Evolutionary conservation across 2,329 filamentous ascomycete species (phyloP), one percentile per base, ranked within the genome.

Genomic region (Elsinoe perseae): DNA sequence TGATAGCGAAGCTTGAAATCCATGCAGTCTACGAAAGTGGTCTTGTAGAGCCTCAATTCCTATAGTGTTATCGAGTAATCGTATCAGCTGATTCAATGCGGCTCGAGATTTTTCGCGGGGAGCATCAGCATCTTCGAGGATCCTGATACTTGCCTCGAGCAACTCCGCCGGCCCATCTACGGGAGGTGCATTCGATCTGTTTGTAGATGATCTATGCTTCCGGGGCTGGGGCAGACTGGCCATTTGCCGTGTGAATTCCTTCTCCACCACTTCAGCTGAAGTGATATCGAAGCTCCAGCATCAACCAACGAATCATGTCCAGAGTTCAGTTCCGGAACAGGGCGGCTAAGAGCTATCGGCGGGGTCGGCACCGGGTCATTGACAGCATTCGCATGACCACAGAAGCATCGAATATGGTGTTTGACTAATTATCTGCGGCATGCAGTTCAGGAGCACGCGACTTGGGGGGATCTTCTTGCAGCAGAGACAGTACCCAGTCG

Each of bases 11-110:
- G 79, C 78, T 64, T 89, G 82, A 69, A 95, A 95, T 64, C 91
- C 91, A 57, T 80, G 77, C 23, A 90, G 79, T 66, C 88, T 83
- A 62, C 91, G 83, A 68, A 96, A 95, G 63, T 88, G 84, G 72
- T 95, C 88, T 72, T 90, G 56, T 4, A 54, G 50, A 16, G 53
- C 34, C 12, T 53, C 54, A 14, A 57, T 54, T 14, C 53, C 59
- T 32, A 54, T 50, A 7, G 40, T 32, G 30, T 57, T 52, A 14
- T 58, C 50, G 28, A 61, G 46, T 3, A 61, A 21, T 38, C 52
- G 52, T 25, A 28, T 52, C 30, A 59, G 36, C 27, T 59, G 50
- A 28, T 58, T 52, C 23, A 57, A 48, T 9, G 30, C 28, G 40
- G 30, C 55, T n/a, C 50, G 55, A 25, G 53, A 40, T 27, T 52